Percentiles rank a stretch among this genome's conserved stretches.
Conservation (phyloP, 257 asterid genomes). For the Solanum paucissectum region DNA sequence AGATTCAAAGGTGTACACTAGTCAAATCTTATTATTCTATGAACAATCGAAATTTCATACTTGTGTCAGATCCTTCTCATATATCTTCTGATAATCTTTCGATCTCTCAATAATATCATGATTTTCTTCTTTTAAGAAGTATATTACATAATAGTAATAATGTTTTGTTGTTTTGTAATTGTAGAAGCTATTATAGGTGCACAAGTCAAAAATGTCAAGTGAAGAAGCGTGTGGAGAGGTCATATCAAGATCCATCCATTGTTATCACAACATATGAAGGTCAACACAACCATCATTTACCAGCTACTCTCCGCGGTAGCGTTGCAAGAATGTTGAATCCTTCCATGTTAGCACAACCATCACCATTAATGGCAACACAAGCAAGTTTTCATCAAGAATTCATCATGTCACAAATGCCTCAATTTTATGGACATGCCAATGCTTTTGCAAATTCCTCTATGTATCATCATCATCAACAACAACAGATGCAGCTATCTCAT, state of each 20-base stretch:
- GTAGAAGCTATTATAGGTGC: conserved; percentile 83
- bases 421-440: background rate
- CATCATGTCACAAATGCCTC: conserved; percentile 1
- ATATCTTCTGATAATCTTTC: background rate
- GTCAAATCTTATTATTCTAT: background rate
- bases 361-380: background rate
- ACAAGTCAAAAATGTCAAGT: conserved; percentile 70
- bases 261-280: conserved; percentile 81
- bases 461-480: conserved; percentile 12
- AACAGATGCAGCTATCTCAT: conserved; percentile 11
- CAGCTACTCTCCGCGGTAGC: conserved; percentile 51
- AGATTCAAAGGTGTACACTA: background rate
- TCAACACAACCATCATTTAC: conserved; percentile 70
- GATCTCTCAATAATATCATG: background rate
- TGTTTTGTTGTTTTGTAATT: background rate
- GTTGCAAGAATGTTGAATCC: conserved; percentile 52
- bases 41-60: background rate
- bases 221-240: conserved; percentile 69
- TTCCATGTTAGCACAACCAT: conserved; percentile 29
- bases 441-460: background rate
- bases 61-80: background rate
- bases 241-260: conserved; percentile 54
- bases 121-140: background rate
- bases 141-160: background rate
- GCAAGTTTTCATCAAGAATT: conserved; percentile 29